Evolutionary conservation across 2,329 filamentous ascomycete genomes (phyloP), one percentile per base, ranked within the genome.

Genomic region (Sporothrix globosa): DNA sequence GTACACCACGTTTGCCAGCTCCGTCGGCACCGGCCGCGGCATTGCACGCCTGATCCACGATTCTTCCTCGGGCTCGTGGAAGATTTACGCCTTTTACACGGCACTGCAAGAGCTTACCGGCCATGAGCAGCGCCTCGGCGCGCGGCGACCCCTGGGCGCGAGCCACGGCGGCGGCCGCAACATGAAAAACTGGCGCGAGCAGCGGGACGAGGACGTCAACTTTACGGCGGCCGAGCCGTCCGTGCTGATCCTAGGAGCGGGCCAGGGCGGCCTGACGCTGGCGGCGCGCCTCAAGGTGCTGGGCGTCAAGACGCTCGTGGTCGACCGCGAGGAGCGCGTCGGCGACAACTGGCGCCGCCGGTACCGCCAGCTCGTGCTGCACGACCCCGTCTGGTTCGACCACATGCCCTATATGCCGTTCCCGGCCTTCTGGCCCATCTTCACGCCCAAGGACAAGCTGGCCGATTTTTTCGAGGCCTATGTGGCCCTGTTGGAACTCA

Each of bases 401-500:
- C 85, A 88, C 75, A 80, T 91, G 80, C 87, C 90, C 0, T 92
- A 90, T 76, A 74, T 92, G 4, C 79, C 81, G 0, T 92, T 91
- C 76, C 90, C 90, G 0, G 76, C 83, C 0, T 83, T 84, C 68
- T 92, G 90, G 90, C 90, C 90, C 3, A 80, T 90, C 19, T 92
- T 90, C 77, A 91, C 89, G 0, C 88, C 89, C 5, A 92, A 91
- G 76, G 89, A 92, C 77, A 92, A 92, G 75, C 80, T 91, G 0
- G 90, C 83, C 1, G 87, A 91, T 56, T 92, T 87, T 79, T 88
- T 92, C 72, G 89, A 91, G 73, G 80, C 84, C 0, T 92, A 92
- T 73, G 89, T 85, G 0, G 84, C 81, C 5, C 78, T 87, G 0
- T 81, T 92, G n/a, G 90, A 92, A 74, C 82, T 92, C 53, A 90